Conservation (phyloP, 2,329 filamentous ascomycete species). For the Penicillium oxalicum region DNA sequence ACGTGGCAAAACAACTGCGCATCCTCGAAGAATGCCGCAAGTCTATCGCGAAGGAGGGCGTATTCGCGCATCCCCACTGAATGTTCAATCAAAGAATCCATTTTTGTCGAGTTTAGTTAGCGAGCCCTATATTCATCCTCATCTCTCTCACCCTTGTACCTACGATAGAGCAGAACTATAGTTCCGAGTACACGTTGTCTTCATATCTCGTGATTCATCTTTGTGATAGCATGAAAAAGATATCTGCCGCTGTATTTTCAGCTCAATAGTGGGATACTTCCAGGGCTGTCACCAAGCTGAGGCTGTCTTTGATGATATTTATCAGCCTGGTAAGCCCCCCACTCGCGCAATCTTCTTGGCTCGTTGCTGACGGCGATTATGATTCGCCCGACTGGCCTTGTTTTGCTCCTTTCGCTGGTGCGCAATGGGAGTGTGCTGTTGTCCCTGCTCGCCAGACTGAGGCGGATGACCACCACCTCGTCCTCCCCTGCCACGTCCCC, state of each 20-base stretch:
- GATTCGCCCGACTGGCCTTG: constrained; percentile 77
- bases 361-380: constrained; percentile 69
- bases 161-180: too few species aligned
- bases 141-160: too few species aligned
- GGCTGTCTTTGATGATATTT: too few species aligned
- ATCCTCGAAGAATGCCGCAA: constrained; percentile 71
- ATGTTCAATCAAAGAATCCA: background rate
- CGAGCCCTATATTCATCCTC: too few species aligned
- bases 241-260: too few species aligned
- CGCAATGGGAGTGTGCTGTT: constrained; percentile 62
- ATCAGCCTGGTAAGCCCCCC: constrained; percentile 37
- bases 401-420: constrained; percentile 73
- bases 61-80: constrained; percentile 28
- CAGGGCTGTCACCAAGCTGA: too few species aligned
- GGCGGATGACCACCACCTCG: constrained; percentile 41
- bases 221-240: too few species aligned
- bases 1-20: constrained; percentile 72
- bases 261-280: too few species aligned
- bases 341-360: constrained; percentile 58
- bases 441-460: constrained; percentile 41
- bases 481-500: constrained; percentile 31
- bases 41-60: constrained; percentile 28
- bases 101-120: too few species aligned
- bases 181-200: too few species aligned
- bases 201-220: too few species aligned